These are phyloP conservation scores for Aspergillus tubingensis DNA, from an alignment of 2,329 filamentous ascomycete species.

Conservation along the genomic window DNA sequence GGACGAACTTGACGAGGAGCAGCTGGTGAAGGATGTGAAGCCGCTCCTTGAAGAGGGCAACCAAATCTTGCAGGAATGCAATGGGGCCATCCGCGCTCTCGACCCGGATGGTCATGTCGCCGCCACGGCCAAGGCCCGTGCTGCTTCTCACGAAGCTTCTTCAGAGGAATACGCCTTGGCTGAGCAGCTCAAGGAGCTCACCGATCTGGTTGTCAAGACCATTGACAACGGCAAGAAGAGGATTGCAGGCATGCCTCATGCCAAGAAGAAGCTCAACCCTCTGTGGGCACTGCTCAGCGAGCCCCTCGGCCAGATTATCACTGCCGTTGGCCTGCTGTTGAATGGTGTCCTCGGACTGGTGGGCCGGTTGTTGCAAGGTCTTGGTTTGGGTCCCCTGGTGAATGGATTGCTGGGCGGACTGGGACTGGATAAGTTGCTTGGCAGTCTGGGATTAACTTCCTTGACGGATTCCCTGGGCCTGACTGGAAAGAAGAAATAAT, in stretches of 20 bases:
- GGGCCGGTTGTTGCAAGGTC: conserved; percentile 74
- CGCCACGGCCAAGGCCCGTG: conserved; percentile 79
- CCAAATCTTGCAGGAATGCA: conserved; percentile 80
- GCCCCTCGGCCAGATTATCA: conserved; percentile 89
- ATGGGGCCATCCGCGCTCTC: conserved; percentile 81
- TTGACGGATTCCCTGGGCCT: conserved; percentile 43
- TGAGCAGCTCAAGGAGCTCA: conserved; percentile 81
- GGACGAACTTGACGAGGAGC: conserved; percentile 87
- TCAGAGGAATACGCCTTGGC: conserved; percentile 84
- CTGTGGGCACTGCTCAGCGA: conserved; percentile 74
- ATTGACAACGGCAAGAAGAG: conserved; percentile 88
- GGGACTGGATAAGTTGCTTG: conserved; percentile 59
- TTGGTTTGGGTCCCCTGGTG: conserved; percentile 79
- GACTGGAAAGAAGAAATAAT: conserved; percentile 53
- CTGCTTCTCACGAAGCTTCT: conserved; percentile 71
- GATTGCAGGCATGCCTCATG: conserved; percentile 87
- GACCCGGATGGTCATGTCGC: conserved; percentile 87
- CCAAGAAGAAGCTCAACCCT: conserved; percentile 92
- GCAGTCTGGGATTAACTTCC: conserved; percentile 55
- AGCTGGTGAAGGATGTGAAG: conserved; percentile 81
- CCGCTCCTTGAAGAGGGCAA: conserved; percentile 85
- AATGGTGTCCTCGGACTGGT: conserved; percentile 83
- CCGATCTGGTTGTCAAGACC: conserved; percentile 74
- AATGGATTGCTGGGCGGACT: conserved; percentile 75
- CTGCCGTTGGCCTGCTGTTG: conserved; percentile 80